Evolutionary conservation across 2,329 filamentous ascomycete species (phyloP).

Genomic region (Hirsutella thompsonii): DNA sequence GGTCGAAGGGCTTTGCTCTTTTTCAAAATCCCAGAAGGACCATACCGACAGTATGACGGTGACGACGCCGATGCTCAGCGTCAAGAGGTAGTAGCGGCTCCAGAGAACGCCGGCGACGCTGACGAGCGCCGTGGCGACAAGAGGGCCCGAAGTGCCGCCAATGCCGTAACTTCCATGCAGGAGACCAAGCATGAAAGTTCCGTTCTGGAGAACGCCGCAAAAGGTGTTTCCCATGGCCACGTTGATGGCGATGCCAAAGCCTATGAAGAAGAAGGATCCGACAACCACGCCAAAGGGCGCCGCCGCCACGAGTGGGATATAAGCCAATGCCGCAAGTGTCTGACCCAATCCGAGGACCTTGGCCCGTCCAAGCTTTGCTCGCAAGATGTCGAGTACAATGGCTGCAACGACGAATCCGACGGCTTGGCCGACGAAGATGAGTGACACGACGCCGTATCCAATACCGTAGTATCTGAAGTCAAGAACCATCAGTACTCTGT

Average conservation of each 20-base stretch:
- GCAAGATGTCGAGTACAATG: constrained; percentile 51
- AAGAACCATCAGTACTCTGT: background rate
- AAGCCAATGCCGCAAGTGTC: constrained; percentile 43
- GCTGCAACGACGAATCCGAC: constrained; percentile 65
- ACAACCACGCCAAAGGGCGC: constrained; percentile 61
- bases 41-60: constrained; percentile 48
- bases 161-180: constrained; percentile 58
- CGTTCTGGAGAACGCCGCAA: constrained; percentile 38
- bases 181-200: constrained; percentile 43
- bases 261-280: constrained; percentile 53
- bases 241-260: constrained; percentile 33
- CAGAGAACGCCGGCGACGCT: constrained; percentile 45
- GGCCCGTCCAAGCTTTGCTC: constrained; percentile 50
- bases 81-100: constrained; percentile 62
- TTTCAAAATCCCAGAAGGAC: constrained; percentile 59
- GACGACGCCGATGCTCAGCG: constrained; percentile 41
- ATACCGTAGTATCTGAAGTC: constrained; percentile 49
- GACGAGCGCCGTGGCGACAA: constrained; percentile 63
- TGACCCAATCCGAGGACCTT: constrained; percentile 48
- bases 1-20: constrained; percentile 32
- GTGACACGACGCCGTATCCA: constrained; percentile 64
- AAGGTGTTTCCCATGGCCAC: constrained; percentile 48
- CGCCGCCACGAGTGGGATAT: constrained; percentile 49
- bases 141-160: constrained; percentile 52
- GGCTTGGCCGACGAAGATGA: constrained; percentile 72